A percentile compares a stretch with the other conserved stretches of the same genome.
Conservation (phyloP, 495 filamentous ascomycete species). For the Astrocystis sublimbata region DNA sequence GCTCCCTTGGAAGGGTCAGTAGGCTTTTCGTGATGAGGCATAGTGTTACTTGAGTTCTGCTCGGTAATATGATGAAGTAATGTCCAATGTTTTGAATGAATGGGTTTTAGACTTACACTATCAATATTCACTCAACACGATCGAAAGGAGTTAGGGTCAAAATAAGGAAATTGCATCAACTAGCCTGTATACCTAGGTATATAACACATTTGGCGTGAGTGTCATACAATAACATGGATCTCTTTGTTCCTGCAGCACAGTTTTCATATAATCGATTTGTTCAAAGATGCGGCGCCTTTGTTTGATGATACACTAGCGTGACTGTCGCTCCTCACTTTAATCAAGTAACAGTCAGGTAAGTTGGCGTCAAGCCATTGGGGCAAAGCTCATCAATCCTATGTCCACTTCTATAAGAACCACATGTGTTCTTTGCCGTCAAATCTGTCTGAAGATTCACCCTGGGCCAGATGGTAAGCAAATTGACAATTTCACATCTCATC, state of each 20-base stretch:
- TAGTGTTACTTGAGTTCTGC: not conserved
- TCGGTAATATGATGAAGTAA: not conserved
- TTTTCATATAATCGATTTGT: no score
- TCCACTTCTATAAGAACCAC: no score
- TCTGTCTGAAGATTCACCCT: no score
- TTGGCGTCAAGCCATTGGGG: not conserved
- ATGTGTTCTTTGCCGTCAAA: no score
- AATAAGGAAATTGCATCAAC: no score
- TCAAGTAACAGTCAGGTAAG: not conserved
- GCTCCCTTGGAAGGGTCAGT: not conserved
- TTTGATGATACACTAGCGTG: not conserved
- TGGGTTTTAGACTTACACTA: no score
- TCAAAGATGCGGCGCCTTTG: no score
- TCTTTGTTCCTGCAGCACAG: no score
- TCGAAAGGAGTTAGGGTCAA: no score
- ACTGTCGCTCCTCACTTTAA: not conserved
- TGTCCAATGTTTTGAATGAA: not conserved
- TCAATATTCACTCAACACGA: no score
- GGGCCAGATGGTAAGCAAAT: not conserved
- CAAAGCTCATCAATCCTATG: no score
- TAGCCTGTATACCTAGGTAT: no score
- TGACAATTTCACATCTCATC: not conserved
- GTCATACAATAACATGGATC: not conserved
- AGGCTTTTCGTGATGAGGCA: not conserved
- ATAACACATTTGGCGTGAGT: not conserved